Conservation (phyloP, 352 stramenopile genomes). For the Pythium apleroticum region DNA sequence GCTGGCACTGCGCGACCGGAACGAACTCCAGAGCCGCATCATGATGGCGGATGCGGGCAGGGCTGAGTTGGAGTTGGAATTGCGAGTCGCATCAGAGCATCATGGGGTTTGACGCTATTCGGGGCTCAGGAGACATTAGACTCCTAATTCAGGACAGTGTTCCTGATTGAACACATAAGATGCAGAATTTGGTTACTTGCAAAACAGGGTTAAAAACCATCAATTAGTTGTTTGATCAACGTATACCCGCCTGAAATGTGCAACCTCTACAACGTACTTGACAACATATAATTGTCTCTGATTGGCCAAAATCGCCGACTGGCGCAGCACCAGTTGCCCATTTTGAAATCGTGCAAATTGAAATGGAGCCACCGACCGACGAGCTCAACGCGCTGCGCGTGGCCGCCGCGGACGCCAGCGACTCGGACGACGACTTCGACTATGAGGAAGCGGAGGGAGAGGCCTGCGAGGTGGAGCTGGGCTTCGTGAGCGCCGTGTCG, state of each 20-base stretch:
- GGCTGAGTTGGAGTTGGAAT: not conserved
- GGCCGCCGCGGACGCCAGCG: slow-evolving; percentile 22
- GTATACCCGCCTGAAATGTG: too few relatives aligned
- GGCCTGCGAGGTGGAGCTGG: slow-evolving; percentile 68
- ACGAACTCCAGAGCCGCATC: slow-evolving; percentile 29
- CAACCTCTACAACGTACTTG: too few relatives aligned
- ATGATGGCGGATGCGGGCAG: too few relatives aligned
- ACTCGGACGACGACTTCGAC: slow-evolving; percentile 49
- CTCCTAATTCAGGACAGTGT: not conserved
- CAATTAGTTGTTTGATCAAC: not conserved
- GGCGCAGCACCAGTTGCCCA: not conserved
- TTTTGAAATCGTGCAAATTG: not conserved
- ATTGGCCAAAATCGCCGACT: slow-evolving; percentile 27
- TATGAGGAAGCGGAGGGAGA: slow-evolving; percentile 29
- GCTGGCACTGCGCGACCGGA: slow-evolving; percentile 17
- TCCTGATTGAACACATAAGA: not conserved
- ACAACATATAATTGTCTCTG: slow-evolving; percentile 15
- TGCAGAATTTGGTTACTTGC: not conserved
- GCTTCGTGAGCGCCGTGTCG: slow-evolving; percentile 58
- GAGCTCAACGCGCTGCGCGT: slow-evolving; percentile 21
- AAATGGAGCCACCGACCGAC: slow-evolving; percentile 14
- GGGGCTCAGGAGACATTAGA: not conserved
- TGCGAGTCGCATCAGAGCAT: not conserved
- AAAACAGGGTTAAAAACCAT: not conserved
- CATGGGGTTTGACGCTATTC: not conserved